A percentile compares a stretch with the other conserved stretches of the same genome.
phyloP scores from a whole-genome alignment of 495 filamentous ascomycete species.

The Achaetomiella virescens region DNA sequence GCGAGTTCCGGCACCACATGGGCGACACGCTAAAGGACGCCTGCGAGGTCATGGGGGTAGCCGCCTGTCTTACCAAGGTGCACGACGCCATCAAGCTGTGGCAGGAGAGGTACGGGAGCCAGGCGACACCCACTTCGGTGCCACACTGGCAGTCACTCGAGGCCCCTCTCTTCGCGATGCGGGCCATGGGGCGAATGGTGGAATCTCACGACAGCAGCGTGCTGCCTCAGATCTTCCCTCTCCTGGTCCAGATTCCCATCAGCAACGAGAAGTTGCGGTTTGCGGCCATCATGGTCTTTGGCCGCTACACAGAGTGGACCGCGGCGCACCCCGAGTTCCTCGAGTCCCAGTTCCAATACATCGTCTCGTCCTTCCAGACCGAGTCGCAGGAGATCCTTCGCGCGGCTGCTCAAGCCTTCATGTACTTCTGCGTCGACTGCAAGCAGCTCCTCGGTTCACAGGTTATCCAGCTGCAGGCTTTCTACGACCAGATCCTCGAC shows the following conservation, averaged over 20 bases:
- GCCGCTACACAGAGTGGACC: constrained; percentile 97
- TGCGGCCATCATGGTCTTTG: constrained; percentile 93
- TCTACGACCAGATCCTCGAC: constrained; percentile 84
- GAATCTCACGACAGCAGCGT: constrained; percentile 78
- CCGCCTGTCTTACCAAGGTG: constrained; percentile 83
- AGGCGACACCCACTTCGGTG: constrained; percentile 66
- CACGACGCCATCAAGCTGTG: constrained; percentile 77
- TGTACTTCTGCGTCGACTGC: constrained; percentile 95
- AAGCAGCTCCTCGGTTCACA: constrained; percentile 73
- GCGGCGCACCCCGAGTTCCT: constrained; percentile 87
- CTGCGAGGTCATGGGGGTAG: constrained; percentile 88
- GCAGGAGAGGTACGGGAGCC: constrained; percentile 73
- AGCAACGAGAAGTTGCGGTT: constrained; percentile 97
- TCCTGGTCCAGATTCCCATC: constrained; percentile 87
- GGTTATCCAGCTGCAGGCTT: constrained; percentile 75
- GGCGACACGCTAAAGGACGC: constrained; percentile 97
- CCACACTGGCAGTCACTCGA: constrained; percentile 95
- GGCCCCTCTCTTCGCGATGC: constrained; percentile 88
- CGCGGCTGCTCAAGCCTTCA: constrained; percentile 88
- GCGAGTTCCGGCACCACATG: constrained; percentile 93
- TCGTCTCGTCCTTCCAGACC: constrained; percentile 83
- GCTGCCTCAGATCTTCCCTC: constrained; percentile 80
- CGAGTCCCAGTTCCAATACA: constrained; percentile 86
- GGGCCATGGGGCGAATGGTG: constrained; percentile 97
- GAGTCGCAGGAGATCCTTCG: constrained; percentile 79